Evolutionary conservation across 1,284 basidiomycete species (phyloP).

Genomic region (Apiotrichum porosum): DNA sequence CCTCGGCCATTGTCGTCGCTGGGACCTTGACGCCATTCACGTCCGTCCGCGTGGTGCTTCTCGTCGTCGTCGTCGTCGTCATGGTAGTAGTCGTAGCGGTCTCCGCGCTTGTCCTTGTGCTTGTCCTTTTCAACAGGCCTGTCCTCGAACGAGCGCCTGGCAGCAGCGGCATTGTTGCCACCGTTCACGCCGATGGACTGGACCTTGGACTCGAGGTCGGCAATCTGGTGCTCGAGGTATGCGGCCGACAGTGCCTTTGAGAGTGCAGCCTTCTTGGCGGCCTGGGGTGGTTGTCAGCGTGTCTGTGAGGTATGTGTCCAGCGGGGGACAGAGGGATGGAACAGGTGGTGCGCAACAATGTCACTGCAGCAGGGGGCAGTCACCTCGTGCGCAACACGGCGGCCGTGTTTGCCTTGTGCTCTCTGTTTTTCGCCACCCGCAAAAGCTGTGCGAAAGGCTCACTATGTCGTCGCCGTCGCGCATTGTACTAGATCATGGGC

Average conservation of each 20-base stretch:
- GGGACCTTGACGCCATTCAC: not conserved
- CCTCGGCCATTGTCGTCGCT: not conserved
- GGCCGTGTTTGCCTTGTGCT: too few species aligned
- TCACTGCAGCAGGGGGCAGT: too few species aligned
- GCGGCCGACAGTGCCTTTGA: constrained; percentile 47
- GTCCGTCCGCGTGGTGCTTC: not conserved
- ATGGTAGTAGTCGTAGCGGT: not conserved
- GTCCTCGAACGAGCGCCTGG: not conserved
- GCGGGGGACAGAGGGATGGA: not conserved
- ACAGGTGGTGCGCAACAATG: not conserved
- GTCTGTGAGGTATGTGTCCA: not conserved
- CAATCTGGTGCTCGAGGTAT: constrained; percentile 47
- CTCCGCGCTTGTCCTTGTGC: not conserved
- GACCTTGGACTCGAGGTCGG: constrained; percentile 43
- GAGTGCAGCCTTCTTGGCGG: constrained; percentile 38
- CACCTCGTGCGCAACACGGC: too few species aligned
- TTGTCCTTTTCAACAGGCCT: not conserved
- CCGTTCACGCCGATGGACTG: constrained; percentile 14
- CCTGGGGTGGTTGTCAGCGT: constrained; percentile 18
- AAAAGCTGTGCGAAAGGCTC: not conserved
- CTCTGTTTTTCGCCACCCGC: too few species aligned
- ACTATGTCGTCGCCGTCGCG: constrained; percentile 4
- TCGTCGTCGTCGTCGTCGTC: not conserved
- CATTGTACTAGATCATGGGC: not conserved
- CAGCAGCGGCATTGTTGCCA: not conserved